Conservation (phyloP, 306 rosid genomes). For the Cucumis sativus region Cucumber_9930_V3 NC_026660.2:29864001-29864500, state of each 20-base stretch:
- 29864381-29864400: not conserved
- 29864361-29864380: not conserved
- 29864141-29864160: not conserved
- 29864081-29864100: conserved; percentile 8
- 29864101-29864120: not conserved
- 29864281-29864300: not conserved
- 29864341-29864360: not conserved
- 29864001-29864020: conserved; percentile 14
- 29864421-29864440: not conserved
- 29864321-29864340: not conserved
- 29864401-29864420: not conserved
- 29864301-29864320: not conserved
- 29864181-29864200: not conserved
- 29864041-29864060: conserved; percentile 22
- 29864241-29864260: not conserved
- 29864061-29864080: conserved; percentile 24
- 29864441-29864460: not conserved
- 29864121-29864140: not conserved
- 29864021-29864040: conserved; percentile 8
- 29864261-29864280: not conserved
- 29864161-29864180: not conserved
- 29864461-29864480: not conserved
- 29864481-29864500: not conserved
- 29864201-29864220: not conserved
- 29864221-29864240: not conserved